Evolutionary conservation across 805 yeast genomes (phyloP).

Genomic region (Myxozyma neglecta): DNA sequence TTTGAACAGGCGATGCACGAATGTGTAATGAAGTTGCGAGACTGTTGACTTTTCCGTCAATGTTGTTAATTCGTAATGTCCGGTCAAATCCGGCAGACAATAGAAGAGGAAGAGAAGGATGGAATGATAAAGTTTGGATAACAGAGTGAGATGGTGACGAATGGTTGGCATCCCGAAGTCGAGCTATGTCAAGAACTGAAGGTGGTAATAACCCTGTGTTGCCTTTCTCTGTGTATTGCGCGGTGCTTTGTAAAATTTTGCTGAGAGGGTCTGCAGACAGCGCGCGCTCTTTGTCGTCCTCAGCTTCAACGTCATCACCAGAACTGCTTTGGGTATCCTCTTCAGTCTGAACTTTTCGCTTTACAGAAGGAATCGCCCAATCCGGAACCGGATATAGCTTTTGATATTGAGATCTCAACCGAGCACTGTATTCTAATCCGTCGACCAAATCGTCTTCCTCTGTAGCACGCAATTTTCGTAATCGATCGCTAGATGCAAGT

Average conservation of each 20-base stretch:
- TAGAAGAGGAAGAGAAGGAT: constrained; percentile 76
- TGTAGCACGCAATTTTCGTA: constrained; percentile 68
- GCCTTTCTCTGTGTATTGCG: constrained; percentile 35
- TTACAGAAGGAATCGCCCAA: constrained; percentile 59
- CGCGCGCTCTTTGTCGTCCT: constrained; percentile 35
- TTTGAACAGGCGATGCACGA: constrained; percentile 74
- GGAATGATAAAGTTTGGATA: constrained; percentile 83
- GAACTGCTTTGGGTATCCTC: constrained; percentile 37
- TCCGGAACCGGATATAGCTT: constrained; percentile 77
- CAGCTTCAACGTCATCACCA: constrained; percentile 38
- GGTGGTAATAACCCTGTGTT: constrained; percentile 65
- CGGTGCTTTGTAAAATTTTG: constrained; percentile 37
- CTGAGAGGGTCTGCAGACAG: constrained; percentile 39
- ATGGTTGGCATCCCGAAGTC: constrained; percentile 84
- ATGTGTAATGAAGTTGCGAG: constrained; percentile 81
- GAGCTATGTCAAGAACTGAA: constrained; percentile 66
- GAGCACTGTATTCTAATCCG: constrained; percentile 60
- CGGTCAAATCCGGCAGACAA: constrained; percentile 92
- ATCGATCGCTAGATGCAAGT: constrained; percentile 55
- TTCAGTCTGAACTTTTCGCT: constrained; percentile 34
- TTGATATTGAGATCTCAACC: constrained; percentile 71
- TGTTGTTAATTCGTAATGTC: constrained; percentile 80
- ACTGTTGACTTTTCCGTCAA: constrained; percentile 82
- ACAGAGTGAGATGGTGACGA: constrained; percentile 70
- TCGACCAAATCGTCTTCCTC: constrained; percentile 54